These are phyloP conservation scores for Fusarium lateritium DNA, from an alignment of 2,329 filamentous ascomycete species.

Conservation along the genomic window DNA sequence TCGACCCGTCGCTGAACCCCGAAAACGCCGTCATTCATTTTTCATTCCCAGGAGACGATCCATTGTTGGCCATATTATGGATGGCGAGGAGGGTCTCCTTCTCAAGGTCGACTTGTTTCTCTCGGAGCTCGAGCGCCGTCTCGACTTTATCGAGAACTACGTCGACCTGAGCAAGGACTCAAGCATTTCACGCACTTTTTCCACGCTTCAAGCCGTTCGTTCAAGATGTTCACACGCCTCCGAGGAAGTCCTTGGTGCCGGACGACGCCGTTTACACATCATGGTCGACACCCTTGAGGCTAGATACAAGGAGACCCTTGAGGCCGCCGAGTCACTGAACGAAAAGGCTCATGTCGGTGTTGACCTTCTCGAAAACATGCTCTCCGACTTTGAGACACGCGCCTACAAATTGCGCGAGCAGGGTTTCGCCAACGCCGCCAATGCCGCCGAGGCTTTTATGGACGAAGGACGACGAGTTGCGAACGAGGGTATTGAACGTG, in stretches of 20 bases:
- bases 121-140: slow-evolving; percentile 85
- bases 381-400: slow-evolving; percentile 87
- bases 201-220: slow-evolving; percentile 87
- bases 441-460: slow-evolving; percentile 79
- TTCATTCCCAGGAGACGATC: slow-evolving; percentile 71
- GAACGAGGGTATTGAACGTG: slow-evolving; percentile 82
- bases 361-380: slow-evolving; percentile 85
- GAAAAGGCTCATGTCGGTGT: slow-evolving; percentile 93
- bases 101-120: slow-evolving; percentile 84
- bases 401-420: slow-evolving; percentile 85
- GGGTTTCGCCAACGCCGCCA: slow-evolving; percentile 76
- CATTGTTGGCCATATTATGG: slow-evolving; percentile 72
- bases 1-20: slow-evolving; percentile 50
- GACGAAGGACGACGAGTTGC: slow-evolving; percentile 85
- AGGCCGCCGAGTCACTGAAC: slow-evolving; percentile 87
- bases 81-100: slow-evolving; percentile 73
- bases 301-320: slow-evolving; percentile 88
- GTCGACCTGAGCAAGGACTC: slow-evolving; percentile 87
- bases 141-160: slow-evolving; percentile 91
- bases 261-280: slow-evolving; percentile 85
- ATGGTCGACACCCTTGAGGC: slow-evolving; percentile 94
- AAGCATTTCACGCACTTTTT: slow-evolving; percentile 86
- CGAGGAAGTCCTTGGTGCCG: slow-evolving; percentile 89
- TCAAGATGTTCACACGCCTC: slow-evolving; percentile 91
- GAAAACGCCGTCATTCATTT: slow-evolving; percentile 68